These are phyloP conservation scores for Phytophthora foliorum DNA, from an alignment of 352 stramenopile genomes.

Conservation along the genomic window DNA sequence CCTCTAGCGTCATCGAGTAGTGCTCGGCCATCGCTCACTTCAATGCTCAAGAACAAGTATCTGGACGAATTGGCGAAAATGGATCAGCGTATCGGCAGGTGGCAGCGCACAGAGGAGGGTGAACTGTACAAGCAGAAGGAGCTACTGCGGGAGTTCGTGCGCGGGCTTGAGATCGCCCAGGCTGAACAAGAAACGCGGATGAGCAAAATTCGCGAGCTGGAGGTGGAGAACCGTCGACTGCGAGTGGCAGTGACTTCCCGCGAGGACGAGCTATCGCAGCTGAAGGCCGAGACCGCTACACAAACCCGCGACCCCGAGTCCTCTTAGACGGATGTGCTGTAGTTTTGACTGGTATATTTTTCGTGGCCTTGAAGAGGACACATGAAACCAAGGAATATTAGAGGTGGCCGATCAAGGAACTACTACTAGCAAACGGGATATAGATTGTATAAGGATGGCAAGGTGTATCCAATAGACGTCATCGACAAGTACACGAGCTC, in stretches of 20 bases:
- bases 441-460: conserved; percentile 35
- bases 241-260: conserved; percentile 51
- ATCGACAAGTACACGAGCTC: conserved; percentile 8
- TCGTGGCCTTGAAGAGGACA: conserved; percentile 16
- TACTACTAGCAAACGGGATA: conserved; percentile 13
- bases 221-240: conserved; percentile 71
- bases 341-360: conserved; percentile 27
- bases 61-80: conserved; percentile 56
- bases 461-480: conserved; percentile 22
- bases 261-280: conserved; percentile 50
- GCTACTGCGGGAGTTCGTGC: conserved; percentile 76
- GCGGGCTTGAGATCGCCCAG: conserved; percentile 75
- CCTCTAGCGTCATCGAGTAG: conserved; percentile 11
- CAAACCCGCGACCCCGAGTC: conserved; percentile 15
- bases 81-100: conserved; percentile 47
- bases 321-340: conserved; percentile 24
- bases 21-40: conserved; percentile 56
- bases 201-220: conserved; percentile 77
- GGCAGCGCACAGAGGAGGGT: conserved; percentile 42
- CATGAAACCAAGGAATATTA: conserved; percentile 19
- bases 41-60: conserved; percentile 76
- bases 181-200: conserved; percentile 79
- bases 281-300: conserved; percentile 21
- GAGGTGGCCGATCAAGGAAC: conserved; percentile 13
- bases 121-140: conserved; percentile 56